Evolutionary conservation across 2,329 filamentous ascomycete genomes (phyloP).

Genomic region (Aspergillus sp.): DNA sequence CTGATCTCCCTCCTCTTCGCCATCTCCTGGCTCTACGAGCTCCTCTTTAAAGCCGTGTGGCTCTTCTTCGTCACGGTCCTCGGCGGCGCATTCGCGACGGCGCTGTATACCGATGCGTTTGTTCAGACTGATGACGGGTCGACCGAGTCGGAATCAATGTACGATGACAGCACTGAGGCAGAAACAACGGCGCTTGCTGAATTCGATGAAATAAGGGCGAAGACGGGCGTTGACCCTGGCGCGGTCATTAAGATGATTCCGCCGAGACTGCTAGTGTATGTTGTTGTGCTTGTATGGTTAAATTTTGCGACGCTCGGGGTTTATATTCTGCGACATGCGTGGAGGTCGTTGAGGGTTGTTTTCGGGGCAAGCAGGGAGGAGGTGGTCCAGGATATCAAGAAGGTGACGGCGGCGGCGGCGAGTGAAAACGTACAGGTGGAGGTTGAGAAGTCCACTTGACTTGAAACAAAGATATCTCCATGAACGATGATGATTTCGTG

Average conservation of each 20-base stretch:
- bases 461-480: too few relatives aligned
- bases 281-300: constrained; percentile 19
- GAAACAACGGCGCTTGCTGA: constrained; percentile 1
- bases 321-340: constrained; percentile 17
- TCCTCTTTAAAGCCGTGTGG: constrained; percentile 12
- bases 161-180: neutral
- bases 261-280: constrained; percentile 17
- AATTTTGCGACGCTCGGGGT: constrained; percentile 20
- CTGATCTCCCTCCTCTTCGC: constrained; percentile 11
- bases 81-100: constrained; percentile 15
- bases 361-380: neutral
- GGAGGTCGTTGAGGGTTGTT: neutral
- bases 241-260: constrained; percentile 21
- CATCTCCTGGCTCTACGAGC: constrained; percentile 20
- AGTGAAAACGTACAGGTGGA: too few relatives aligned
- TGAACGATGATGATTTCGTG: too few relatives aligned
- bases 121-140: neutral
- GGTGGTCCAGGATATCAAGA: neutral
- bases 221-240: constrained; percentile 9
- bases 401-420: too few relatives aligned
- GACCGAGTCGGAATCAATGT: neutral
- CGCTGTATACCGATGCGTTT: constrained; percentile 16
- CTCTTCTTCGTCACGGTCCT: constrained; percentile 20
- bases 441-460: too few relatives aligned
- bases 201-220: constrained; percentile 15